Evolutionary conservation across 192 early-diverging fungal species (phyloP), one percentile per base, ranked within the genome.

Genomic region (Pecoramyces ruminantium): DNA sequence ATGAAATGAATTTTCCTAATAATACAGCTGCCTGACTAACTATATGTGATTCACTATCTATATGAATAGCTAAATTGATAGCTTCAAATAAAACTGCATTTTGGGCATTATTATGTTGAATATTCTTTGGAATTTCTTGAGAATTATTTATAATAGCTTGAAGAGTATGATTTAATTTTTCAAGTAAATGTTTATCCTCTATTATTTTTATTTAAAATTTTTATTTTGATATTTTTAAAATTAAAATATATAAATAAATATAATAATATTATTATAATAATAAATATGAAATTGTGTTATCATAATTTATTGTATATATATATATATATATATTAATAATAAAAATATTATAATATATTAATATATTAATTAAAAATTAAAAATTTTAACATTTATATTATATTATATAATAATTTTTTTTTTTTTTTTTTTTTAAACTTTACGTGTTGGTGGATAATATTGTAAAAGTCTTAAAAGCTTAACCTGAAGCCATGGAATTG

Each of bases 81-180:
- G 97, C 95, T 87, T 99, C 98, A 82, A 99, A 98, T 29, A 98
- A 83, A 18, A 99, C 93, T 13, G 97, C 93, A 87, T 98, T 98
- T 88, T 97, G 95, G 11, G 98, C 97, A 84, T 99, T 98, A 88
- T 93, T 95, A 82, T 98, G 97, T 79, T 99, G 96, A 29, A 95
- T 92, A 83, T 99, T 98, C 82, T 97, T 96, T 30, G 95, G 94
- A 42, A 92, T 89, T 40, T 97, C 95, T 83, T 95, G 92, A 16
- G 96, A 93, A 78, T 90, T 90, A 98, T 88, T 81, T 77, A 81
- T 81, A 25, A 81, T 81, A 25, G 81, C 81, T 29, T 81, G 78
- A 21, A 81, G 29, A 27, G 51, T 79, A 29, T 77, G 34, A 21
- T 29, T 81, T 21, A 81, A 39, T 39, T 27, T 38, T 29, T 38